A percentile compares a stretch with the other conserved stretches of the same genome.
These are phyloP conservation scores for Rhizopogon vulgaris DNA, from an alignment of 768 basidiomycete genomes.

Conservation along the genomic window DNA sequence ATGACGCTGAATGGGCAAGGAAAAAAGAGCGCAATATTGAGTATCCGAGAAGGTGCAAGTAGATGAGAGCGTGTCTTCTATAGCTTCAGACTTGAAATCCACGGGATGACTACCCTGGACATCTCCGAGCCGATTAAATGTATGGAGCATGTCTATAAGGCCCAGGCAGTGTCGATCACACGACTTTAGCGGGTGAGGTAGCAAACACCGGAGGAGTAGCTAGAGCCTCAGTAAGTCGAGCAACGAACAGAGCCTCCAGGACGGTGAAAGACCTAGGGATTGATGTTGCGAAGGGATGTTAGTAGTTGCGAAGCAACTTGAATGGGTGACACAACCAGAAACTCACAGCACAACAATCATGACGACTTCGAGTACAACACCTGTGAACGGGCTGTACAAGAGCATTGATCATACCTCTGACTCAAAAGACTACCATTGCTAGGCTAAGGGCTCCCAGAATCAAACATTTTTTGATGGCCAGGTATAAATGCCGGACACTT, in stretches of 20 bases:
- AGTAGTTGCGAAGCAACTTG: constrained; percentile 11
- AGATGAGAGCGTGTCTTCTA: constrained; percentile 28
- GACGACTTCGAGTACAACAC: constrained; percentile 10
- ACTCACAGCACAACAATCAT: constrained; percentile 12
- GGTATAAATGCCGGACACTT: constrained; percentile 3
- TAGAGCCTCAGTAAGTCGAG: constrained; percentile 7
- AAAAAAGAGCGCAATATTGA: constrained; percentile 15
- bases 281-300: constrained; percentile 19
- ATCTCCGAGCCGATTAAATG: constrained; percentile 29
- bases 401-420: constrained; percentile 15
- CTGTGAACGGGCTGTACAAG: constrained; percentile 31
- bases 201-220: constrained; percentile 4
- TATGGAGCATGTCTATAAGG: constrained; percentile 28
- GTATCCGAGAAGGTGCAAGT: constrained; percentile 6
- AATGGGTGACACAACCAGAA: constrained; percentile 5
- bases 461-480: constrained; percentile 6
- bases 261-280: constrained; percentile 21
- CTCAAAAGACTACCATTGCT: constrained; percentile 6
- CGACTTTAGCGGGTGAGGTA: constrained; percentile 4
- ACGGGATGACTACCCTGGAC: constrained; percentile 13
- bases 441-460: not conserved
- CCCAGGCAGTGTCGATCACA: constrained; percentile 41
- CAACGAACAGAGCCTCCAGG: constrained; percentile 9
- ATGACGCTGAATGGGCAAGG: constrained; percentile 28
- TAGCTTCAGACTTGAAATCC: constrained; percentile 44